Evolutionary conservation across 164 flowering plant genomes (phyloP), one percentile per base, ranked within the genome.

Genomic region (Stephania japonica): DNA sequence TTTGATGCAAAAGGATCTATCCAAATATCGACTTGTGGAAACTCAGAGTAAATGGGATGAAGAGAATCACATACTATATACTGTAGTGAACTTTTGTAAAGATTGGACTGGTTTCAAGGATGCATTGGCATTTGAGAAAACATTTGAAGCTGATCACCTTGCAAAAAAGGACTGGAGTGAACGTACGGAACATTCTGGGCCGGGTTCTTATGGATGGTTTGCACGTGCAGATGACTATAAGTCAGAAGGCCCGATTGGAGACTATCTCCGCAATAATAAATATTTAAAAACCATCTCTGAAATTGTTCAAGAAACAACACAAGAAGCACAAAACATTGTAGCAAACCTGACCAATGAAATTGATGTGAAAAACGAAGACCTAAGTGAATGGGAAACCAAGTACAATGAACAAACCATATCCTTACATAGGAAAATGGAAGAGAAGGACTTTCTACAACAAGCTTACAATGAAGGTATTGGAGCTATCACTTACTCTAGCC

Each of bases 171-270:
- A 91, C 41, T 95, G 98, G 97, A 19, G 21, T 42, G 85, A 75
- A 53, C 72, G 25, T 10, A 76, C 71, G 26, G 27, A 27, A 47
- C 71, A 68, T 10, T 43, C 63, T 59, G 85, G 79, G 53, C 80
- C 87, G 59, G 87, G 79, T 69, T 80, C 88, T 19, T 92, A 90
- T 84, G 98, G 84, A 21, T 96, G 99, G 99, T 85, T 91, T 81
- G 97, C 98, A 14, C 91, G 97, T 44, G 91, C 86, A n/a, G 97
- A 88, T 84, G 97, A 94, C 74, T 92, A 87, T 64, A 81, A 80
- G 1, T 65, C 86, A 3, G 69, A 74, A 24, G 82, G 79, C 63
- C 84, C 85, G 42, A 73, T 92, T 25, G 97, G 91, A 32, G 94
- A 92, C 5, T 84, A 92, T 76, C 86, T 94, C 13, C 84, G 89